Evolutionary conservation across 192 early-diverging fungal species (phyloP), one percentile per base, ranked within the genome.

Genomic region (Coemansia sp.): DNA sequence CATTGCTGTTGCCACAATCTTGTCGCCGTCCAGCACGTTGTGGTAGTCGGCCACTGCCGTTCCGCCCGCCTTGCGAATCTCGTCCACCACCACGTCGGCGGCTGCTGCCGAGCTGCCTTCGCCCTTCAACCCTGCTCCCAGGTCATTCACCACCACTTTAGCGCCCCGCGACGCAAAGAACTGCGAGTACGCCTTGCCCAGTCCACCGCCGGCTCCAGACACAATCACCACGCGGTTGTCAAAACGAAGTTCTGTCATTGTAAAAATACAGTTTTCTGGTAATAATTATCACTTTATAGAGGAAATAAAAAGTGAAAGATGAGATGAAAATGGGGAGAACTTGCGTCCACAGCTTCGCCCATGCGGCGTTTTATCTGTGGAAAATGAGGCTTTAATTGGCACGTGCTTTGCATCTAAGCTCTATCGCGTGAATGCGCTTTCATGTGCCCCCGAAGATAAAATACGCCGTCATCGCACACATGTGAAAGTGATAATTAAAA

Each of bases 1-100:
- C 68, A 99, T 77, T 3, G 97, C 97, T 5, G 95, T 95, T 68
- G 94, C 93, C 19, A 99, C 91, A 72, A 99, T 99, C 87, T 94
- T 95, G 59, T 93, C 94, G 60, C 97, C 97, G 57, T 95, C 91
- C 51, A 96, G 90, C 25, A 99, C 97, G 63, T 95, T 96, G 83
- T 97, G 89, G 83, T 97, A 95, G 86, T 96, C 94, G 54, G 95
- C 92, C 17, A 99, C 92, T 10, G 96, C 96, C 65, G 89, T 86
- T 54, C 96, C 96, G 23, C 96, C 96, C 22, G 89, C 85, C 37
- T 84, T 76, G 32, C 78, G 83, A 74, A 98, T 97, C 72, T 97
- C 94, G n/a, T 89, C 88, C 12, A 98, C 96, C 35, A 98, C 95
- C 15, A 92, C 70, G 80, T 98, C 96, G 35, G 96, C 96, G 51